Base-by-base conservation (phyloP, 148 eudicot genomes). In the Silene conica region DNA sequence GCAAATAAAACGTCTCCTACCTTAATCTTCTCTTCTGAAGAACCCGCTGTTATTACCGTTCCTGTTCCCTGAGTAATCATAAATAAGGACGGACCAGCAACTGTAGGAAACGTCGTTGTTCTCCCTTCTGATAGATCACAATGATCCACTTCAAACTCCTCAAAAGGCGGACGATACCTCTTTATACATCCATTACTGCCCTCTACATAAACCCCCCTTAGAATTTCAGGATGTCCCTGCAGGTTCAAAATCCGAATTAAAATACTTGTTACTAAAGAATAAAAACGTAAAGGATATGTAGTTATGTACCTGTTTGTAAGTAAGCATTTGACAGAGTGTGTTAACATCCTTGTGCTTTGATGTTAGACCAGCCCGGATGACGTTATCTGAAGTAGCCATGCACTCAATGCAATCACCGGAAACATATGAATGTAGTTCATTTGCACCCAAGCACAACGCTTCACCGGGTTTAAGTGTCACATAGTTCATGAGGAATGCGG, bases 351-450 rank as follows among this genome's bases (percentile, higher is more conserved):
- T 82, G 68, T 80, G 60, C 83, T 93, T 93, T 50, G 94, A 89
- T 59, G 43, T 38, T 38, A 38, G 43, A 4, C 43, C 43, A 38
- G 43, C 43, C 3, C 43, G 43, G 9, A 38, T 89, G 55, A 93
- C 95, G 74, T 93, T 93, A 80, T 93, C 98, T 18, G 98, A 93
- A 52, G 97, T 86, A 45, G 98, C 98, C 98, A 93, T 93, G 76
- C 98, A 93, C 73, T 93, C 98, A 0, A 93, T 60, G 71, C 92
- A 93, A 55, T 93, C 96, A 21, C 98, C 98, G 64, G 81, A 76
- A 67, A 93, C 48, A 69, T 93, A 93, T 18, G 98, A 97, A 82
- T 93, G 98, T 21, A 86, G 97, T 86, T 93, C 98, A 74, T 93
- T 91, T 72, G 90, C 87, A 15, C 91, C 98, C 63, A 93, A 72